These are phyloP conservation scores for Kodamaea suecica DNA, from an alignment of 1,139 yeast genomes.

Conservation along the genomic window DNA sequence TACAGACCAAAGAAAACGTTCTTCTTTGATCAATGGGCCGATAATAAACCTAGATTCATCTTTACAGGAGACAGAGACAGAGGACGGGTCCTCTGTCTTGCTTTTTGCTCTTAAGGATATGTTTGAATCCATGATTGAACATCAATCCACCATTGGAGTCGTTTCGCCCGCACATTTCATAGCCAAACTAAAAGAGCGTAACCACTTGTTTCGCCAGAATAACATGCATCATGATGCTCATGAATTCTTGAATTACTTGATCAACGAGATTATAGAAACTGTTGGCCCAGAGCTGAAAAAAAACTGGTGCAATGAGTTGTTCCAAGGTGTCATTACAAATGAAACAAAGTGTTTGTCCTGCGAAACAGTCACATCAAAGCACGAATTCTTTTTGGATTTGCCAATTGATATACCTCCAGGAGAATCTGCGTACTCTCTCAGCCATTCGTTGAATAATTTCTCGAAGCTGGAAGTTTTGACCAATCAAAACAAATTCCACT, in stretches of 20 bases:
- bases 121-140: slow-evolving; percentile 80
- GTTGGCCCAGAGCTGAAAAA: slow-evolving; percentile 32
- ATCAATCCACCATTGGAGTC: slow-evolving; percentile 68
- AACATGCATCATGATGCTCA: slow-evolving; percentile 98
- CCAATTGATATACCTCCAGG: slow-evolving; percentile 79
- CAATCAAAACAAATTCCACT: slow-evolving; percentile 87
- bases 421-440: slow-evolving; percentile 61
- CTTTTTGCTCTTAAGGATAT: slow-evolving; percentile 78
- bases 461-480: slow-evolving; percentile 82
- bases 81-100: slow-evolving; percentile 45
- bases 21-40: slow-evolving; percentile 82
- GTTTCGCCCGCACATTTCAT: slow-evolving; percentile 78
- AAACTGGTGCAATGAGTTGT: slow-evolving; percentile 66
- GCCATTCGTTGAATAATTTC: slow-evolving; percentile 73
- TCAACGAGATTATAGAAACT: slow-evolving; percentile 78
- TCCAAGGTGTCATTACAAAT: slow-evolving; percentile 82
- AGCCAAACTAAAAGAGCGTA: slow-evolving; percentile 72
- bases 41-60: slow-evolving; percentile 76
- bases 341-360: slow-evolving; percentile 90
- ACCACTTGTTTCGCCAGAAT: slow-evolving; percentile 78
- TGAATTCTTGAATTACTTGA: slow-evolving; percentile 83
- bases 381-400: slow-evolving; percentile 82
- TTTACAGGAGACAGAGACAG: slow-evolving; percentile 39
- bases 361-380: slow-evolving; percentile 79
- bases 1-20: slow-evolving; percentile 74